Conservation (phyloP, 2,329 filamentous ascomycete species). For the Magnaporthiopsis rhizophila region DNA sequence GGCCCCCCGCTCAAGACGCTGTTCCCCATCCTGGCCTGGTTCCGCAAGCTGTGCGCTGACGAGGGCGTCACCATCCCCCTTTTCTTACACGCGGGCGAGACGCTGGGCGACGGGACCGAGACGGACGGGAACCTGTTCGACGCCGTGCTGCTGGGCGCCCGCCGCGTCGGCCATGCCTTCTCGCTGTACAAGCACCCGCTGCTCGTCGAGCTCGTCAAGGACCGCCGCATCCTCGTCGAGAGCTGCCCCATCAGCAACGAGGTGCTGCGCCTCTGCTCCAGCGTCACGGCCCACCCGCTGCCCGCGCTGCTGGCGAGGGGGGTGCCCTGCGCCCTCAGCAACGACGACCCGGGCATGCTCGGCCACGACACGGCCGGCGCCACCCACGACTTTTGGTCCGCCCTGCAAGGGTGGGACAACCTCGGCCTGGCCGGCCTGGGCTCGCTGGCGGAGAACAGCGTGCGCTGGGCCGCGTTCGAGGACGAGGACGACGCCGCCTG, state of each 20-base stretch:
- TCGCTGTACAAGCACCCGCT: slow-evolving; percentile 87
- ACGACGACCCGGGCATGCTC: slow-evolving; percentile 84
- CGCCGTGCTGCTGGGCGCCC: slow-evolving; percentile 75
- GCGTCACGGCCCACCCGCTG: slow-evolving; percentile 43
- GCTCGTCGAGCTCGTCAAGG: slow-evolving; percentile 79
- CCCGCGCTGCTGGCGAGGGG: slow-evolving; percentile 79
- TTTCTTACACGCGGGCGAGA: slow-evolving; percentile 93
- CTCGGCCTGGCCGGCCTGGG: slow-evolving; percentile 81
- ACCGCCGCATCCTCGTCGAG: slow-evolving; percentile 81
- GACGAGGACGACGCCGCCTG: slow-evolving; percentile 66
- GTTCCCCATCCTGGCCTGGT: slow-evolving; percentile 85
- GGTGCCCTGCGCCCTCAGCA: slow-evolving; percentile 75
- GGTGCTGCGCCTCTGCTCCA: slow-evolving; percentile 25
- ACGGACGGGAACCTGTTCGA: slow-evolving; percentile 83
- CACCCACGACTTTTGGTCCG: slow-evolving; percentile 93
- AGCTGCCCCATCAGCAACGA: slow-evolving; percentile 90
- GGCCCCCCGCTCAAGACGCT: slow-evolving; percentile 70
- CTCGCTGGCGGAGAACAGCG: slow-evolving; percentile 83
- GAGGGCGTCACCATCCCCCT: slow-evolving; percentile 80
- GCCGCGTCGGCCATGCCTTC: slow-evolving; percentile 84
- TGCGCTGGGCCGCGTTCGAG: slow-evolving; percentile 83
- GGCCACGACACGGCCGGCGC: slow-evolving; percentile 75
- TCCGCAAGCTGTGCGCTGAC: slow-evolving; percentile 73
- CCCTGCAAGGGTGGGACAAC: slow-evolving; percentile 85
- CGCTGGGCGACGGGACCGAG: slow-evolving; percentile 63